These are phyloP conservation scores for Colletotrichum spaethianum DNA, from an alignment of 2,329 filamentous ascomycete species.

Conservation along the genomic window DNA sequence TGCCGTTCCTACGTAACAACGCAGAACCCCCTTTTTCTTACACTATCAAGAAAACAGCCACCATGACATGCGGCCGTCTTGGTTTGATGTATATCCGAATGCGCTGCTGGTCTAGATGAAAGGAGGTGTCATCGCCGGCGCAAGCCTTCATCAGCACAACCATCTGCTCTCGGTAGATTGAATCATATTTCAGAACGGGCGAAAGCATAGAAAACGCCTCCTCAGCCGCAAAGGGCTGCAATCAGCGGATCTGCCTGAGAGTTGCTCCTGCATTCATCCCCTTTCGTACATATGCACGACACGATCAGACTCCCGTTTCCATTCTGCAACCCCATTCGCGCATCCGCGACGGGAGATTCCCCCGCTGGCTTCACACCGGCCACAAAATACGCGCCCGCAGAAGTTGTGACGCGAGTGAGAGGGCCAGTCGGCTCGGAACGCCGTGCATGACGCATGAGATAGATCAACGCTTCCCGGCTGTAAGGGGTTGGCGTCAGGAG, in stretches of 20 bases:
- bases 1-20: neutral
- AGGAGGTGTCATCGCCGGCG: neutral
- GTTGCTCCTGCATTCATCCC: neutral
- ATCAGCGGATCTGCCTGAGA: neutral
- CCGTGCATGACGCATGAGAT: neutral
- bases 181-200: too few species aligned
- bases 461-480: neutral
- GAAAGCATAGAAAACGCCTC: neutral
- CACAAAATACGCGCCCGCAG: neutral
- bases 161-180: neutral
- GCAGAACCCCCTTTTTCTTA: neutral
- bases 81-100: neutral
- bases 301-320: neutral
- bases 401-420: neutral
- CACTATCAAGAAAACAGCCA: too few species aligned
- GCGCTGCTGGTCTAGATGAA: neutral
- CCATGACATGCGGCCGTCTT: neutral
- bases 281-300: neutral
- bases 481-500: neutral
- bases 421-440: neutral
- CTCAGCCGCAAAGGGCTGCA: neutral
- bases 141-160: too few species aligned
- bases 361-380: neutral
- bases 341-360: neutral
- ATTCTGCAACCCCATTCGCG: neutral